phyloP scores from a whole-genome alignment of 2,329 filamentous ascomycete species.

The Nemania sp. region DNA sequence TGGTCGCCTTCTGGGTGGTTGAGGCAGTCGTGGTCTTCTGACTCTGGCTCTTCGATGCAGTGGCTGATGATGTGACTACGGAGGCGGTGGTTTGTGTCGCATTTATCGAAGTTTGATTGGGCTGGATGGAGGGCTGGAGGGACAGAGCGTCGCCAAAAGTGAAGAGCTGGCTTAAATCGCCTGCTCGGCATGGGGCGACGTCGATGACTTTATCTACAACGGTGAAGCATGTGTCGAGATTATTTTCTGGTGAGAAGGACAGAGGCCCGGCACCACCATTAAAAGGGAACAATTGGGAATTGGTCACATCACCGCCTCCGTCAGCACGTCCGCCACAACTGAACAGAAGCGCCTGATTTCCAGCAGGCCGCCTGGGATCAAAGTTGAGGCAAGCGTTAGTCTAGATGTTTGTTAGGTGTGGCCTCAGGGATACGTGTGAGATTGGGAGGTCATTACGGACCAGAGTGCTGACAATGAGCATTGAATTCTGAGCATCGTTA shows the following conservation, averaged over 20 bases:
- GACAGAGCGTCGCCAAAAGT: slow-evolving; percentile 29
- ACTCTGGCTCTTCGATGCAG: slow-evolving; percentile 2
- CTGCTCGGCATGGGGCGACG: slow-evolving; percentile 47
- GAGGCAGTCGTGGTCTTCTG: slow-evolving; percentile 6
- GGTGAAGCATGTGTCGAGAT: slow-evolving; percentile 50
- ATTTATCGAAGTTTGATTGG: slow-evolving; percentile 5
- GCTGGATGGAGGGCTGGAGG: slow-evolving; percentile 12
- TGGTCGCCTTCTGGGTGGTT: background rate
- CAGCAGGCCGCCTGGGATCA: slow-evolving; percentile 53
- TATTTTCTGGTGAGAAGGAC: slow-evolving; percentile 50
- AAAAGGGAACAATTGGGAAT: slow-evolving; percentile 57
- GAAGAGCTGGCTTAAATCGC: slow-evolving; percentile 50
- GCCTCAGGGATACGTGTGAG: no score
- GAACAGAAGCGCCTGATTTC: slow-evolving; percentile 59
- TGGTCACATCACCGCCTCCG: slow-evolving; percentile 53
- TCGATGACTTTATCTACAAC: slow-evolving; percentile 49
- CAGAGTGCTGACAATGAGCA: slow-evolving; percentile 58
- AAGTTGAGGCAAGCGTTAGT: slow-evolving; percentile 64
- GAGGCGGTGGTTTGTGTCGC: background rate
- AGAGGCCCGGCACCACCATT: slow-evolving; percentile 47
- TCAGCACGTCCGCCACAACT: slow-evolving; percentile 62
- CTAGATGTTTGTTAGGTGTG: slow-evolving; percentile 29
- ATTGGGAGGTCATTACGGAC: slow-evolving; percentile 34
- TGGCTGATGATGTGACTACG: background rate
- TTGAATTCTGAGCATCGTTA: slow-evolving; percentile 49